Percentiles rank a stretch among this genome's conserved stretches.
These are phyloP conservation scores for Glycine latifolia DNA, from an alignment of 306 rosid species.

Conservation along the genomic window DNA sequence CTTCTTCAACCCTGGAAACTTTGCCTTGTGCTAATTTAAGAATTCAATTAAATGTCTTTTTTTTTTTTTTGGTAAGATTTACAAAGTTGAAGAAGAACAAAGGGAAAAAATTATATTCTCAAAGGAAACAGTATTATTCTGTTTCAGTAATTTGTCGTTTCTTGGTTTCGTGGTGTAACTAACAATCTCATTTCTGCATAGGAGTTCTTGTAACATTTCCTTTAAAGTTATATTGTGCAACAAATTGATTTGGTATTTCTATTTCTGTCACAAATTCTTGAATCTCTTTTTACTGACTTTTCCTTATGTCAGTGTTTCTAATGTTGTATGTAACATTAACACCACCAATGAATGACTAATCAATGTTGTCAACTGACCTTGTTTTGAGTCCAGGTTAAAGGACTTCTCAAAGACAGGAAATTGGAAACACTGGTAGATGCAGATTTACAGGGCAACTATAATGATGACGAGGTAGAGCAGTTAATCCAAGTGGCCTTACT, in stretches of 20 bases:
- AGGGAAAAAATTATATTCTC: not conserved
- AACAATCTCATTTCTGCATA: no score
- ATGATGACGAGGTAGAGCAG: conserved; percentile 72
- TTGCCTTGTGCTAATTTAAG: not conserved
- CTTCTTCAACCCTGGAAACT: not conserved
- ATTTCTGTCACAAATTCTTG: no score
- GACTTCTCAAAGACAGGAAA: conserved; percentile 75
- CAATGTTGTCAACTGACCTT: conserved; percentile 38
- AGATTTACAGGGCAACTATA: conserved; percentile 72
- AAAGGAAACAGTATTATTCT: not conserved
- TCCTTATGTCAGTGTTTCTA: conserved; percentile 9
- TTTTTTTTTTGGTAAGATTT: not conserved
- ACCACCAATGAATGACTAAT: conserved; percentile 5
- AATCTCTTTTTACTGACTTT: not conserved
- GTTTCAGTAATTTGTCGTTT: not conserved
- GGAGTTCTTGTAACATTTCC: no score
- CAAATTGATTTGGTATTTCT: no score
- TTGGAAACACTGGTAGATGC: conserved; percentile 80
- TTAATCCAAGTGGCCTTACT: conserved; percentile 86
- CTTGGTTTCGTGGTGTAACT: not conserved
- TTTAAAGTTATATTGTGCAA: no score
- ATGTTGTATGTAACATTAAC: not conserved
- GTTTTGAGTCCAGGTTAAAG: conserved; percentile 73
- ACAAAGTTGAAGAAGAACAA: not conserved
- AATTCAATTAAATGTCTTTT: conserved; percentile 18